Evolutionary conservation across 2,329 filamentous ascomycete species (phyloP).

Genomic region (Ampelomyces quisqualis): DNA sequence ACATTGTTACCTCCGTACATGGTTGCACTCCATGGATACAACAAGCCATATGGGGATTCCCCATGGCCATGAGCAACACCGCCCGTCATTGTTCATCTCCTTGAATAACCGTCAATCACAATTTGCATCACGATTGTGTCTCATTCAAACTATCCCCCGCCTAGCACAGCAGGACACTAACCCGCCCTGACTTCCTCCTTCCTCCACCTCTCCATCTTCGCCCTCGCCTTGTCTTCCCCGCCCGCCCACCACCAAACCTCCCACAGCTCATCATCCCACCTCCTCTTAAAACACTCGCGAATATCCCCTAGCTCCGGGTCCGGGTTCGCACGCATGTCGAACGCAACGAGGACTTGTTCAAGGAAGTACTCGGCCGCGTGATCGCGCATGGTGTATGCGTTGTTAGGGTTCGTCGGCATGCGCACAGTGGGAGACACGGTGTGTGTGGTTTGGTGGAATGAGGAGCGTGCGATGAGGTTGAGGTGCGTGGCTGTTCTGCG

Average conservation of each 20-base stretch:
- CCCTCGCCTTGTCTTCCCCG: conserved; percentile 25
- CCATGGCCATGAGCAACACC: too few relatives aligned
- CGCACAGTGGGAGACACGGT: not conserved
- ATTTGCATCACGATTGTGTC: too few relatives aligned
- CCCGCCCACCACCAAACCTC: conserved; percentile 31
- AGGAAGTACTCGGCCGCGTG: conserved; percentile 6
- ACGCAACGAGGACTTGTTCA: conserved; percentile 8
- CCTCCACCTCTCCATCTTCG: conserved; percentile 26
- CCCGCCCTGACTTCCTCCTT: not conserved
- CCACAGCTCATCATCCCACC: conserved; percentile 20
- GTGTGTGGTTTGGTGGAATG: conserved; percentile 9
- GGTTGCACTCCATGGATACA: too few relatives aligned
- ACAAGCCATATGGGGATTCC: too few relatives aligned
- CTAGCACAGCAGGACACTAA: too few relatives aligned
- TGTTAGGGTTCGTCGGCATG: not conserved
- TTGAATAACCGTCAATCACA: too few relatives aligned
- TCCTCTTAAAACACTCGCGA: conserved; percentile 6
- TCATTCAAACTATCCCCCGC: not conserved
- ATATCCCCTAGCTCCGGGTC: conserved; percentile 6
- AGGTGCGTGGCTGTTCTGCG: conserved; percentile 3
- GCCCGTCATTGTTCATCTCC: too few relatives aligned
- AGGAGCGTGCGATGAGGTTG: conserved; percentile 12
- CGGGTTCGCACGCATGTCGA: conserved; percentile 7
- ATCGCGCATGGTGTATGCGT: conserved; percentile 8
- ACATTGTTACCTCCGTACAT: too few relatives aligned